phyloP scores from a whole-genome alignment of 2,329 filamentous ascomycete genomes.

The Paradendryphiella salina region DNA sequence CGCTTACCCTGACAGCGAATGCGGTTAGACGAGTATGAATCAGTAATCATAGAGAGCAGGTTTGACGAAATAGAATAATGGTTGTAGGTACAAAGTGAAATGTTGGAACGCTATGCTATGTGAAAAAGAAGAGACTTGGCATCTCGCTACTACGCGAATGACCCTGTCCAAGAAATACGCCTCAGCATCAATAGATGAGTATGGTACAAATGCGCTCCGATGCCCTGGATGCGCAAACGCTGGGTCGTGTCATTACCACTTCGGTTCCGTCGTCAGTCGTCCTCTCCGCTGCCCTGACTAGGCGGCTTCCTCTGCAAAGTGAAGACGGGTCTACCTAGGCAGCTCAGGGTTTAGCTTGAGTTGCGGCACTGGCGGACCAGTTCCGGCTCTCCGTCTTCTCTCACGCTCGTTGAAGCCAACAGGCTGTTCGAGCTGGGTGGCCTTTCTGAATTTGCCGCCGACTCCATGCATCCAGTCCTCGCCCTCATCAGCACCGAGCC shows the following conservation, averaged over 20 bases:
- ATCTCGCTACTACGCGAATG: background rate
- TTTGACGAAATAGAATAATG: background rate
- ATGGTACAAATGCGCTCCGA: conserved; percentile 12
- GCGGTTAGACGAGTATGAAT: background rate
- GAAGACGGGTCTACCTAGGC: conserved; percentile 20
- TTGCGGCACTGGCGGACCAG: conserved; percentile 56
- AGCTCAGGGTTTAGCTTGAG: conserved; percentile 29
- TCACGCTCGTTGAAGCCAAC: conserved; percentile 60
- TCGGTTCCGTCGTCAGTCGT: conserved; percentile 12
- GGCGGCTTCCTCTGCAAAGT: background rate
- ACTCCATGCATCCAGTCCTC: conserved; percentile 70
- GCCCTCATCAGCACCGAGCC: conserved; percentile 70
- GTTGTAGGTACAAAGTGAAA: background rate
- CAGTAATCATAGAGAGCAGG: background rate
- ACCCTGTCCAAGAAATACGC: background rate
- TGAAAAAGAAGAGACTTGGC: background rate
- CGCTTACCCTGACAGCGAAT: background rate
- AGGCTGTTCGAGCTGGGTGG: conserved; percentile 45
- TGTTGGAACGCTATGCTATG: conserved; percentile 2
- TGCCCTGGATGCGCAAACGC: conserved; percentile 1
- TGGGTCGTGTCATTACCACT: conserved; percentile 11
- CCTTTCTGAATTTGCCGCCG: conserved; percentile 62
- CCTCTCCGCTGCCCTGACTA: background rate
- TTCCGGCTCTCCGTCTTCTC: conserved; percentile 63
- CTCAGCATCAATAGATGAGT: conserved; percentile 7